Evolutionary conservation across 805 yeast genomes (phyloP).

Genomic region (Candida suzukii): DNA sequence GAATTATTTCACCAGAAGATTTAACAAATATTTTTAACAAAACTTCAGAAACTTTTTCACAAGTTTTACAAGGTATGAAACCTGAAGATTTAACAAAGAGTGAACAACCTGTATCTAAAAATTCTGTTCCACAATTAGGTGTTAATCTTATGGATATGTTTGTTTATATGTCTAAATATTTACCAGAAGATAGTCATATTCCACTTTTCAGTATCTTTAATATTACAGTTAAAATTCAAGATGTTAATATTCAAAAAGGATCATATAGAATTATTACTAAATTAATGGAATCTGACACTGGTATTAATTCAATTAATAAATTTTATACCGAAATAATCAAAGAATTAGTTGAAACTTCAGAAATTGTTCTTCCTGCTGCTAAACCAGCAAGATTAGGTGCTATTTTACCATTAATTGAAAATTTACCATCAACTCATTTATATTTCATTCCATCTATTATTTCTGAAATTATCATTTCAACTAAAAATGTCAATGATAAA

Average conservation of each 20-base stretch:
- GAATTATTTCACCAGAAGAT: slow-evolving; percentile 61
- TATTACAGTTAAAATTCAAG: slow-evolving; percentile 49
- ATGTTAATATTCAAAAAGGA: slow-evolving; percentile 79
- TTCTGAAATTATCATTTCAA: slow-evolving; percentile 83
- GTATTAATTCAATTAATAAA: slow-evolving; percentile 42
- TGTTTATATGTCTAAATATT: slow-evolving; percentile 79
- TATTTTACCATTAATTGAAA: slow-evolving; percentile 48
- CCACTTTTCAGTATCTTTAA: slow-evolving; percentile 77
- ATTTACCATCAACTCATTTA: slow-evolving; percentile 58
- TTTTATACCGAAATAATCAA: slow-evolving; percentile 54
- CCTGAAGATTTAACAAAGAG: slow-evolving; percentile 26
- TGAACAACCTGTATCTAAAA: slow-evolving; percentile 23
- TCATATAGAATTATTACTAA: slow-evolving; percentile 73
- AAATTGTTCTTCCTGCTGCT: slow-evolving; percentile 60
- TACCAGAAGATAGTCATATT: slow-evolving; percentile 62
- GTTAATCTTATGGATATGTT: slow-evolving; percentile 89
- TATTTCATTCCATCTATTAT: slow-evolving; percentile 74
- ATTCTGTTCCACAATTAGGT: slow-evolving; percentile 45
- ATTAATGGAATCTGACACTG: slow-evolving; percentile 62
- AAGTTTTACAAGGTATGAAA: slow-evolving; percentile 59
- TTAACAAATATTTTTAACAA: slow-evolving; percentile 74
- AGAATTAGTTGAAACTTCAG: slow-evolving; percentile 51
- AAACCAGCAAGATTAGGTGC: slow-evolving; percentile 75
- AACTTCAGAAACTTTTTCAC: slow-evolving; percentile 71
- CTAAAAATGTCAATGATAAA: slow-evolving; percentile 90